Evolutionary conservation across 805 yeast genomes (phyloP).

Genomic region (Metschnikowia shivogae): DNA sequence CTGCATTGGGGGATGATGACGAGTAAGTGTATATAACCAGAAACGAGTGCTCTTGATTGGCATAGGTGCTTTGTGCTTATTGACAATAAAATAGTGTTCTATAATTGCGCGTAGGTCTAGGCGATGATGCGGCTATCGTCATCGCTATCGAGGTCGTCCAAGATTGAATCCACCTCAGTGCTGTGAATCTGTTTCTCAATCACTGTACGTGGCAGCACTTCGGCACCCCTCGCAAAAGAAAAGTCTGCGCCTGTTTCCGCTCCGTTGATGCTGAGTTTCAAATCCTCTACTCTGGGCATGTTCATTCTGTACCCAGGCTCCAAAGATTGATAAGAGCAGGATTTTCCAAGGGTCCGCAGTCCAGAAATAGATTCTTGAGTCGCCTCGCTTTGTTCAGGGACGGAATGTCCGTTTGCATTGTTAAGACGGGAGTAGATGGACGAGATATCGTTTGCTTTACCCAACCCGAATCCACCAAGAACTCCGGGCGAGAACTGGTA

Average conservation of each 20-base stretch:
- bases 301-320: slow-evolving; percentile 1
- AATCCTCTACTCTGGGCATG: slow-evolving; percentile 17
- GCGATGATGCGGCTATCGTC: slow-evolving; percentile 25
- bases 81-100: not conserved
- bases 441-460: slow-evolving; percentile 38
- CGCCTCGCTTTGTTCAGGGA: slow-evolving; percentile 13
- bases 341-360: not conserved
- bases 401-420: slow-evolving; percentile 7
- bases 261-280: slow-evolving; percentile 12
- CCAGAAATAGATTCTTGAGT: slow-evolving; percentile 11
- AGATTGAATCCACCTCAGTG: slow-evolving; percentile 32
- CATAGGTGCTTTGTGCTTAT: too few relatives aligned
- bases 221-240: slow-evolving; percentile 3
- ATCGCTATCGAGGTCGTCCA: slow-evolving; percentile 32
- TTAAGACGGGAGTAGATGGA: slow-evolving; percentile 37
- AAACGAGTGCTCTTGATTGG: not conserved
- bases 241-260: slow-evolving; percentile 4
- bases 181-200: slow-evolving; percentile 29
- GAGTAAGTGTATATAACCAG: slow-evolving; percentile 19
- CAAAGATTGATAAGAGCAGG: not conserved
- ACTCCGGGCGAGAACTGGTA: slow-evolving; percentile 4
- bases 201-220: slow-evolving; percentile 22
- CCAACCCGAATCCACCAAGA: slow-evolving; percentile 28
- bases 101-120: not conserved
- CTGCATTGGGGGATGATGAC: slow-evolving; percentile 63